Conservation (phyloP, 805 yeast species). For the Suhomyces faveliae region DNA sequence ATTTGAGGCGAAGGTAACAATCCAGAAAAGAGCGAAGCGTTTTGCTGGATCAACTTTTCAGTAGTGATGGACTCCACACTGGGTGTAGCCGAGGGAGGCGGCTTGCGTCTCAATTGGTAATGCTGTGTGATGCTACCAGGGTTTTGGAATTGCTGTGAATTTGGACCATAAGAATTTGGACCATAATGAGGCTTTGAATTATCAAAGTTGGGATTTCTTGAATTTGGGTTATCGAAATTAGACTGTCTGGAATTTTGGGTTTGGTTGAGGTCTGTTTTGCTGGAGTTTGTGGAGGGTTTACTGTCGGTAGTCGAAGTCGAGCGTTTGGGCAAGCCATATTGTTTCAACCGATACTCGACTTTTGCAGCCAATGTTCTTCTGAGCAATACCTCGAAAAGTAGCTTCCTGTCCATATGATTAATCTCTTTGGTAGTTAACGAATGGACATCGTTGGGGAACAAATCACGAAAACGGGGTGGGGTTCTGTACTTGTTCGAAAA, state of each 20-base stretch:
- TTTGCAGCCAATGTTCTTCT: constrained; percentile 44
- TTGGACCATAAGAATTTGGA: too few relatives aligned
- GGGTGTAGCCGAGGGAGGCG: neutral
- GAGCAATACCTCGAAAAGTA: constrained; percentile 38
- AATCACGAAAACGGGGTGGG: constrained; percentile 28
- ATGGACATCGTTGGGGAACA: constrained; percentile 27
- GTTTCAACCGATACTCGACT: constrained; percentile 33
- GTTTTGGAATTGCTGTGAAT: neutral
- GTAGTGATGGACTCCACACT: constrained; percentile 22
- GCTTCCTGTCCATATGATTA: constrained; percentile 26
- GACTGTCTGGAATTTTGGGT: neutral
- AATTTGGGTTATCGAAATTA: too few relatives aligned
- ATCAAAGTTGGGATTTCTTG: too few relatives aligned
- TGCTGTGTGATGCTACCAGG: neutral
- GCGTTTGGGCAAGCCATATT: constrained; percentile 4
- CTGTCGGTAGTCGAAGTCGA: neutral
- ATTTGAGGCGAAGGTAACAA: constrained; percentile 42
- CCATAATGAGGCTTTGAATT: too few relatives aligned
- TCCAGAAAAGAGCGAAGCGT: constrained; percentile 31
- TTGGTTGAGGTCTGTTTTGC: neutral
- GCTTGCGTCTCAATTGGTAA: neutral
- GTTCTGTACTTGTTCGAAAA: constrained; percentile 17
- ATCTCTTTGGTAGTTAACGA: constrained; percentile 25
- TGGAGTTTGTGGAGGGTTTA: too few relatives aligned
- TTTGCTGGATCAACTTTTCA: constrained; percentile 29